These are phyloP conservation scores for Clarireedia homoeocarpa DNA, from an alignment of 2,329 filamentous ascomycete species.

Conservation along the genomic window DNA sequence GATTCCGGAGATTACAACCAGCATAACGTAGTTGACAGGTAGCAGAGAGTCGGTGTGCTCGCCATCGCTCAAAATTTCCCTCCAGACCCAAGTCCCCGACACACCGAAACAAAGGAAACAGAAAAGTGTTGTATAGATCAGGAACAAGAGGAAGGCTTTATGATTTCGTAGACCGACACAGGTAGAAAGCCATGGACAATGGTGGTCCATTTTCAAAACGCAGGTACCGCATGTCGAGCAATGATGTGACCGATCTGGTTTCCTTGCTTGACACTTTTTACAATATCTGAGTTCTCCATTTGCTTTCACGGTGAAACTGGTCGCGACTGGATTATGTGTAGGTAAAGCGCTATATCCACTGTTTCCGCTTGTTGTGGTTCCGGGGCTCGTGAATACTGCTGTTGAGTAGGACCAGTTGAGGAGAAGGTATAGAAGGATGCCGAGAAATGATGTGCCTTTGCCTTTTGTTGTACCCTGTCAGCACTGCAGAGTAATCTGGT, in stretches of 20 bases:
- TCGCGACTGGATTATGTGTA: constrained; percentile 52
- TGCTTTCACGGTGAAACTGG: constrained; percentile 85
- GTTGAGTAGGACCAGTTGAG: constrained; percentile 86
- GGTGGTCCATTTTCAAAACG: constrained; percentile 98
- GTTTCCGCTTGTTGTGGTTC: constrained; percentile 52
- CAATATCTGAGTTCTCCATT: constrained; percentile 84
- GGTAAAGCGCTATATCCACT: constrained; percentile 75
- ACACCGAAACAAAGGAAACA: constrained; percentile 76
- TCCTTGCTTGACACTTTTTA: constrained; percentile 93
- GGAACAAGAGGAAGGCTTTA: constrained; percentile 88
- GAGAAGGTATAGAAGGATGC: constrained; percentile 64
- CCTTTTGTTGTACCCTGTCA: constrained; percentile 33
- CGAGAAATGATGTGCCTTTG: constrained; percentile 50
- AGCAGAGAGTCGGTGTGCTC: constrained; percentile 68
- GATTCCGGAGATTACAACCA: constrained; percentile 81
- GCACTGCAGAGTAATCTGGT: background rate
- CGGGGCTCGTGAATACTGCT: constrained; percentile 88
- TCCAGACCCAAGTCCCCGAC: constrained; percentile 75
- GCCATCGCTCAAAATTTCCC: constrained; percentile 64
- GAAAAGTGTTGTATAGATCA: constrained; percentile 83
- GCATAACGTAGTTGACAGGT: constrained; percentile 84
- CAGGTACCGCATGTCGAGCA: constrained; percentile 92
- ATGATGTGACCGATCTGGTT: constrained; percentile 93
- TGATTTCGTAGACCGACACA: constrained; percentile 93
- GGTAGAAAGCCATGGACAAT: constrained; percentile 95